Percentiles rank a stretch among this genome's conserved stretches.
Evolutionary conservation across 768 basidiomycete species (phyloP).

Genomic region (Russula brevipes): DNA sequence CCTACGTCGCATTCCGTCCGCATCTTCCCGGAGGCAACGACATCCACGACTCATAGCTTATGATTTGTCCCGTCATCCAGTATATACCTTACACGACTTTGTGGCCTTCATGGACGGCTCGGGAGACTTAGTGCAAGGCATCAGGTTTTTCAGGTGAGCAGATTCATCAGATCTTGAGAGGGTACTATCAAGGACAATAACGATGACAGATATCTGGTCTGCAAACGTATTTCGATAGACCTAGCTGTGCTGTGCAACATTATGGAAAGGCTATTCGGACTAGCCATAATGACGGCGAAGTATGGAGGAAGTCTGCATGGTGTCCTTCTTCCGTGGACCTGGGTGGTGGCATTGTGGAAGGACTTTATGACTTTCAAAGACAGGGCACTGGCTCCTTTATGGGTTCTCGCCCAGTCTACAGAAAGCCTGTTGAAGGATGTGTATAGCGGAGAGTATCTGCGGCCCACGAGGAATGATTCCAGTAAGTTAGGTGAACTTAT

Average conservation of each 20-base stretch:
- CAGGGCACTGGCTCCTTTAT: neutral
- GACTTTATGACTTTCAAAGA: slow-evolving; percentile 14
- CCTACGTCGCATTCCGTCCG: slow-evolving; percentile 5
- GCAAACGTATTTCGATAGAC: slow-evolving; percentile 37
- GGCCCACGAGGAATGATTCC: neutral
- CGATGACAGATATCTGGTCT: slow-evolving; percentile 42
- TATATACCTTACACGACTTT: slow-evolving; percentile 1
- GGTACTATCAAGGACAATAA: neutral
- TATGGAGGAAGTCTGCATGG: slow-evolving; percentile 37
- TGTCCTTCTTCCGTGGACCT: slow-evolving; percentile 50
- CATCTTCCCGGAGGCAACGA: neutral
- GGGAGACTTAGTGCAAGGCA: slow-evolving; percentile 38
- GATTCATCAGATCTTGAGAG: neutral
- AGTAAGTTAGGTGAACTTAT: neutral
- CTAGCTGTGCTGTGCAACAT: slow-evolving; percentile 47
- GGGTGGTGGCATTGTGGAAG: slow-evolving; percentile 35
- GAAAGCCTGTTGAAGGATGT: slow-evolving; percentile 9
- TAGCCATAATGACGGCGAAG: slow-evolving; percentile 36
- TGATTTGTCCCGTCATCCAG: neutral
- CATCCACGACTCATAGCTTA: slow-evolving; percentile 1
- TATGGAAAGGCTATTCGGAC: slow-evolving; percentile 45
- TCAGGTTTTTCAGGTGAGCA: slow-evolving; percentile 34
- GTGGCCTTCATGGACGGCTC: slow-evolving; percentile 18
- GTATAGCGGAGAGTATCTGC: slow-evolving; percentile 15
- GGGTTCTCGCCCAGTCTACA: neutral